These are phyloP conservation scores for Chlorella sp. DNA, from an alignment of 139 green algal genomes.

Conservation along the genomic window DNA sequence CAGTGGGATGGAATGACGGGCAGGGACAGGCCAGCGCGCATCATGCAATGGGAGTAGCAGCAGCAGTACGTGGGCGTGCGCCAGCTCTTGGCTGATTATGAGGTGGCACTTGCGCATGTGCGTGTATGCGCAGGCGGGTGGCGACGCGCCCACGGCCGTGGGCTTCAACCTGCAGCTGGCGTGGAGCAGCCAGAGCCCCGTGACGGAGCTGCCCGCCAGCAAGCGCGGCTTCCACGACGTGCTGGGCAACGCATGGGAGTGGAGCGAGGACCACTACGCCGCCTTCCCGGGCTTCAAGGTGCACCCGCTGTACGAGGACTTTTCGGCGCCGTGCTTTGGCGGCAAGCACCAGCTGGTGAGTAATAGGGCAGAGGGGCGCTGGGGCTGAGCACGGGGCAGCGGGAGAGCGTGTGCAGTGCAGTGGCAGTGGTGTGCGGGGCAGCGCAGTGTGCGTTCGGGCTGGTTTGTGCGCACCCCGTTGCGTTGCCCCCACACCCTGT, in stretches of 20 bases:
- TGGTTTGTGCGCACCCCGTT: no score
- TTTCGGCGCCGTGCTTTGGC: conserved; percentile 66
- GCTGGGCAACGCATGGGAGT: conserved; percentile 45
- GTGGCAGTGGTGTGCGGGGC: no score
- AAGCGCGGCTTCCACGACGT: conserved; percentile 29
- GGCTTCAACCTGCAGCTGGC: conserved; percentile 60
- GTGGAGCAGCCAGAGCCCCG: conserved; percentile 48
- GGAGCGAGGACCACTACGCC: conserved; percentile 62
- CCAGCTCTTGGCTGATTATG: no score
- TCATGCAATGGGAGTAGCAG: no score
- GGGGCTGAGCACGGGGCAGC: no score
- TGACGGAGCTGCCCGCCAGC: conserved; percentile 49
- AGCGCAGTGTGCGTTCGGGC: no score
- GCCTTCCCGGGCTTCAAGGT: conserved; percentile 53
- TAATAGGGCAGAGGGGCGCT: background rate
- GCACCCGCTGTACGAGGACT: conserved; percentile 76
- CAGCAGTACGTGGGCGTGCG: no score
- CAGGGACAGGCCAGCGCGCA: no score
- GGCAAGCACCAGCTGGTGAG: conserved; percentile 63
- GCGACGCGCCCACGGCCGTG: background rate
- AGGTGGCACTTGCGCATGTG: no score
- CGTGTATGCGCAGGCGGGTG: background rate
- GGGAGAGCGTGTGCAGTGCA: no score
- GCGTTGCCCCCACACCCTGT: no score
- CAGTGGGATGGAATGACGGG: no score